A percentile compares a stretch with the other conserved stretches of the same genome.
Evolutionary conservation across 371 early-diverging fungal species (phyloP).

Genomic region (Capniomyces stellatus): DNA sequence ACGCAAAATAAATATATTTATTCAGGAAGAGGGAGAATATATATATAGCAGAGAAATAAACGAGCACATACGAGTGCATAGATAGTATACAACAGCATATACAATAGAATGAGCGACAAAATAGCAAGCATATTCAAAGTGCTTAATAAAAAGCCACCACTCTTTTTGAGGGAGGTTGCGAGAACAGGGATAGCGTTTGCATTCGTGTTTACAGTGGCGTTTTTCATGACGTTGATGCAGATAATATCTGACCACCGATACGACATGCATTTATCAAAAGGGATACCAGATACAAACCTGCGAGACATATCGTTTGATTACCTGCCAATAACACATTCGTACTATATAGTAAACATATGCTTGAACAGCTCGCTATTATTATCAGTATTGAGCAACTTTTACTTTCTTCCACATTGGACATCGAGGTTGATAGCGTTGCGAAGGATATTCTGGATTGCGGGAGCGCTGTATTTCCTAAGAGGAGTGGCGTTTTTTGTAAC

Average conservation of each 20-base stretch:
- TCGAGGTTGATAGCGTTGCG: constrained; percentile 33
- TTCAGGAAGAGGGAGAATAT: too few relatives aligned
- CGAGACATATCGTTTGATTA: not conserved
- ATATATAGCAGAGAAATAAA: too few relatives aligned
- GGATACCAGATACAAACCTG: not conserved
- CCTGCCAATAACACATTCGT: not conserved
- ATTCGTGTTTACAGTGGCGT: not conserved
- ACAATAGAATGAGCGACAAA: too few relatives aligned
- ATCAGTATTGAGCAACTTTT: not conserved
- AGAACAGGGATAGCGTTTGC: not conserved
- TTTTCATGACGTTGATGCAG: not conserved
- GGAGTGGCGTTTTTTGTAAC: constrained; percentile 43
- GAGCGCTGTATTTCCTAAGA: constrained; percentile 35
- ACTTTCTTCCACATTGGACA: constrained; percentile 12
- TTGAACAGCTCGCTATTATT: not conserved
- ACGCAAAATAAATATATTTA: too few relatives aligned
- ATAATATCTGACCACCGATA: not conserved
- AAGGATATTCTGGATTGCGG: constrained; percentile 37
- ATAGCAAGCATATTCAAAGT: too few relatives aligned
- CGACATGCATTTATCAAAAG: not conserved
- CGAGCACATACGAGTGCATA: too few relatives aligned
- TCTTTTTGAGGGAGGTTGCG: not conserved
- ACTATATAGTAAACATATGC: not conserved
- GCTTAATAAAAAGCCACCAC: too few relatives aligned
- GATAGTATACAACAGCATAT: too few relatives aligned